Evolutionary conservation across 352 stramenopile genomes (phyloP).

Genomic region (Phytophthora sansomeana): DNA sequence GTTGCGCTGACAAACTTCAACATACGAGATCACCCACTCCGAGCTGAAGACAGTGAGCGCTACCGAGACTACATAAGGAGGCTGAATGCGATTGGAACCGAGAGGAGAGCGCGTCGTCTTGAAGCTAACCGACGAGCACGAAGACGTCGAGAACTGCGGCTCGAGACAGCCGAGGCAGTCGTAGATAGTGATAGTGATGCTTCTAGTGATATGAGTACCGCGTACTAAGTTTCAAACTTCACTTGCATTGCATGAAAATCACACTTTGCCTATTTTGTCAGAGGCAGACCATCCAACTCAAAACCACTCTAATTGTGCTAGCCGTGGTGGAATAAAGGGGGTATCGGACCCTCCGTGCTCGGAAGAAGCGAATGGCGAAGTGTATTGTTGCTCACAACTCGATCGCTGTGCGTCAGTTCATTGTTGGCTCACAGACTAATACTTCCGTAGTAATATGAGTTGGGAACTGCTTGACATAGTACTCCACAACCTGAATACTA

Average conservation of each 20-base stretch:
- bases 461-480: too few species aligned
- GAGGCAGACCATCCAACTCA: not conserved
- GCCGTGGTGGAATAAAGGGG: not conserved
- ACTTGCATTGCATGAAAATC: not conserved
- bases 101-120: not conserved
- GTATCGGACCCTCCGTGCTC: too few species aligned
- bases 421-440: too few species aligned
- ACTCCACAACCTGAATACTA: too few species aligned
- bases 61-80: not conserved
- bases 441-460: too few species aligned
- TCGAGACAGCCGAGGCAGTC: not conserved
- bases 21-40: not conserved
- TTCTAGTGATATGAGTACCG: conserved; percentile 2
- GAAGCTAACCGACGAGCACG: not conserved
- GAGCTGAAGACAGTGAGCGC: not conserved
- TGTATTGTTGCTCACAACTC: too few species aligned
- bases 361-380: too few species aligned
- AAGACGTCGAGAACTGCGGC: not conserved
- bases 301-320: not conserved
- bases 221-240: not conserved
- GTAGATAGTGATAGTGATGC: conserved; percentile 1
- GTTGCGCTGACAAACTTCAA: conserved; percentile 1
- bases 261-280: not conserved
- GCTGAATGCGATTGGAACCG: not conserved
- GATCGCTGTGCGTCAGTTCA: too few species aligned